These are phyloP conservation scores for Neurospora sp. DNA, from an alignment of 495 filamentous ascomycete genomes.

Conservation along the genomic window DNA sequence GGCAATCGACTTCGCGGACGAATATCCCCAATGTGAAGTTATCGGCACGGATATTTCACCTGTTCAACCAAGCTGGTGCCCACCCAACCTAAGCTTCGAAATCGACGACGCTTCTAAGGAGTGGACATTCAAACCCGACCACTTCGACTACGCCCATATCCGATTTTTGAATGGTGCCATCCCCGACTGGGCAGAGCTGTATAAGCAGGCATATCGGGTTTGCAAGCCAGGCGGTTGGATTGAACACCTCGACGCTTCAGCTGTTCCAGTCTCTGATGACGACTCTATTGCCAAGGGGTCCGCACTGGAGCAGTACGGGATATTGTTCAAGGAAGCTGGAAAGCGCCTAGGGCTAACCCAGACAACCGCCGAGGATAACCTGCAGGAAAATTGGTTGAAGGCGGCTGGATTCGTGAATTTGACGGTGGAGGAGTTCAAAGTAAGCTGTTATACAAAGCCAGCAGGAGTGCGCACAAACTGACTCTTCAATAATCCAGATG, in stretches of 20 bases:
- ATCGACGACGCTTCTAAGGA: conserved; percentile 46
- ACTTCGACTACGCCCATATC: conserved; percentile 45
- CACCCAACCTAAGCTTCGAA: conserved; percentile 43
- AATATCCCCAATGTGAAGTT: conserved; percentile 16
- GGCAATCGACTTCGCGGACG: conserved; percentile 19
- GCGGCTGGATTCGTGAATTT: conserved; percentile 29
- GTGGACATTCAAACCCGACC: conserved; percentile 36
- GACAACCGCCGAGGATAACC: conserved; percentile 8
- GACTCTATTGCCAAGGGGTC: conserved; percentile 24
- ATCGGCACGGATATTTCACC: conserved; percentile 43
- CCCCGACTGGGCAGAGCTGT: conserved; percentile 36
- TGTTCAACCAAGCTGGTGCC: conserved; percentile 43
- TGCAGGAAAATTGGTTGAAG: conserved; percentile 16
- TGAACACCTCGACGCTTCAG: conserved; percentile 38
- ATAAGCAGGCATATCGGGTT: conserved; percentile 34
- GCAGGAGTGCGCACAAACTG: background rate
- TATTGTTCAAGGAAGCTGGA: conserved; percentile 22
- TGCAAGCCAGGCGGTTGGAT: conserved; percentile 40
- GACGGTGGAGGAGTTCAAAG: conserved; percentile 18
- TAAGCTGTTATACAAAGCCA: background rate
- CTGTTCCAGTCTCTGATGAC: conserved; percentile 26
- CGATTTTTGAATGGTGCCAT: conserved; percentile 42
- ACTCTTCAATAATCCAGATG: conserved; percentile 5
- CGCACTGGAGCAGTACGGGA: conserved; percentile 26
- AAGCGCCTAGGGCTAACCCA: conserved; percentile 14